phyloP scores from a whole-genome alignment of 2,329 filamentous ascomycete species.

The Arthroderma uncinatum region DNA sequence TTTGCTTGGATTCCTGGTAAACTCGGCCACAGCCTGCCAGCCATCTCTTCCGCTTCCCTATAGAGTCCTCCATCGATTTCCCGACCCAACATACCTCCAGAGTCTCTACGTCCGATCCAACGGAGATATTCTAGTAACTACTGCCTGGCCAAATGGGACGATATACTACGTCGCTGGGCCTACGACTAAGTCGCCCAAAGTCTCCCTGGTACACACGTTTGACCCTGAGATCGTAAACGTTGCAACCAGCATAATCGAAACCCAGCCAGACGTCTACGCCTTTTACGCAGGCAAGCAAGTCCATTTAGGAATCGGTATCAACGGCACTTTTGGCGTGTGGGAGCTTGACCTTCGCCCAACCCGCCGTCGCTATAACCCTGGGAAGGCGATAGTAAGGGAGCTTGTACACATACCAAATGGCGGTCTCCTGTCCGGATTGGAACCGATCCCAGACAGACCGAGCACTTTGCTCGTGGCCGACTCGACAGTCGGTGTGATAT shows the following conservation, averaged over 20 bases:
- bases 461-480: not conserved
- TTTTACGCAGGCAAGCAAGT: not conserved
- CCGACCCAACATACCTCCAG: not conserved
- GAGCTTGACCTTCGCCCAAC: not conserved
- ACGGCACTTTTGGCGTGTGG: not conserved
- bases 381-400: not conserved
- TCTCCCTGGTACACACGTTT: not conserved
- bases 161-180: not conserved
- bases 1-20: not conserved
- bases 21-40: not conserved
- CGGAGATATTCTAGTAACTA: not conserved
- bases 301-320: not conserved
- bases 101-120: not conserved
- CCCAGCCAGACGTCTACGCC: not conserved
- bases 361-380: not conserved
- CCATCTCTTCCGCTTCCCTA: not conserved
- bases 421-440: not conserved
- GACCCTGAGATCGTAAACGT: not conserved
- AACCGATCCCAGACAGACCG: not conserved
- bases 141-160: not conserved
- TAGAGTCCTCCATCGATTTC: not conserved
- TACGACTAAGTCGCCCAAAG: not conserved
- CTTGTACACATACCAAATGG: not conserved
- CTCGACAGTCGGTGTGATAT: not conserved
- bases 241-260: not conserved